Conservation (phyloP, 2,329 filamentous ascomycete species). For the Rhynchosporium secalis region DNA sequence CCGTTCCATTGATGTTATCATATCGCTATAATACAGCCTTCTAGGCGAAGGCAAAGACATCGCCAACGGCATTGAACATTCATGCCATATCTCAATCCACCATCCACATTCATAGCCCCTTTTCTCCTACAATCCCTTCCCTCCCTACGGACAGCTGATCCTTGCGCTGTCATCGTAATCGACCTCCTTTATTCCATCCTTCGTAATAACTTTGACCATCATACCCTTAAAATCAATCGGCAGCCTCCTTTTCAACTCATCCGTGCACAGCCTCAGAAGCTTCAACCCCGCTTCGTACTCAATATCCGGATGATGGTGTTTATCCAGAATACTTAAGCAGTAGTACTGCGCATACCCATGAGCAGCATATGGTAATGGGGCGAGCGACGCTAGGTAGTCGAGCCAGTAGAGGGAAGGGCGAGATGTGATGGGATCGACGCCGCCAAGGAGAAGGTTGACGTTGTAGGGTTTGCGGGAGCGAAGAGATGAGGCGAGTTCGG, state of each 20-base stretch:
- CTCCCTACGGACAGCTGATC: conserved; percentile 35
- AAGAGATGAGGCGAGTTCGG: conserved; percentile 87
- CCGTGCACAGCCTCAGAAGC: conserved; percentile 90
- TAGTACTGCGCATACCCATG: conserved; percentile 99
- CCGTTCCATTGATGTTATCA: conserved; percentile 18
- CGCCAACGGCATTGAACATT: background rate
- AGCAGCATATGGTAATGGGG: conserved; percentile 88
- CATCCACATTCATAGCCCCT: conserved; percentile 6
- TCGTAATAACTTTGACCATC: conserved; percentile 89
- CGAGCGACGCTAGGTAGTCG: conserved; percentile 90
- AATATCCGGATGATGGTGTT: conserved; percentile 97
- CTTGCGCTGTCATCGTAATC: conserved; percentile 71
- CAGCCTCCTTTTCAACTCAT: conserved; percentile 94
- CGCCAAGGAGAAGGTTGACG: conserved; percentile 93
- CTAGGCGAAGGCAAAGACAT: conserved; percentile 7
- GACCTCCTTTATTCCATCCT: conserved; percentile 85
- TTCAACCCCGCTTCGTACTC: conserved; percentile 85
- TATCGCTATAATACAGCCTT: conserved; percentile 17
- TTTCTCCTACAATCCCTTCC: background rate
- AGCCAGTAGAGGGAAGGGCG: conserved; percentile 96
- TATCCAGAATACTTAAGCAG: conserved; percentile 95
- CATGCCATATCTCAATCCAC: background rate
- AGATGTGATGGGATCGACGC: conserved; percentile 87
- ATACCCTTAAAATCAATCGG: conserved; percentile 99
- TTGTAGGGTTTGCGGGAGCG: conserved; percentile 93